phyloP scores from a whole-genome alignment of 1,284 basidiomycete genomes.

The Ceratobasidium papillatum region DNA sequence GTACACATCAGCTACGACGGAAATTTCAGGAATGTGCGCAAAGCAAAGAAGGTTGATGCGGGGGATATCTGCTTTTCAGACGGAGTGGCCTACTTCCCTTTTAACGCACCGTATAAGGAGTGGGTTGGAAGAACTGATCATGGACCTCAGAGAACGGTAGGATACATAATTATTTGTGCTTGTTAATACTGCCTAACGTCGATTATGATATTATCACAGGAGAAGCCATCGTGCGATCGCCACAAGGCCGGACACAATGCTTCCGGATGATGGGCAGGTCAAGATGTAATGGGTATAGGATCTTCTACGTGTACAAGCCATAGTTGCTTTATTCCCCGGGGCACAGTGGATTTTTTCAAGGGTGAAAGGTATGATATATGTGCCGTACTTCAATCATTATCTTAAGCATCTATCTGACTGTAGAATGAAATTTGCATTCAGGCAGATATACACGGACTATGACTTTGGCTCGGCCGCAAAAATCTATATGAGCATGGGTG shows the following conservation, averaged over 20 bases:
- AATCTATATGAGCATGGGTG: not conserved
- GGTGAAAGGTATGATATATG: slow-evolving; percentile 10
- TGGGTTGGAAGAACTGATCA: not conserved
- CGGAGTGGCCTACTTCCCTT: not conserved
- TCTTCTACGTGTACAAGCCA: slow-evolving; percentile 6
- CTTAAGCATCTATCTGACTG: not conserved
- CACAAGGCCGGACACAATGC: slow-evolving; percentile 1
- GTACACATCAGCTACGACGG: slow-evolving; percentile 4
- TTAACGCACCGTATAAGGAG: not conserved
- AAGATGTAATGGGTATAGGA: slow-evolving; percentile 14
- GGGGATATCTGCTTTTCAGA: not conserved
- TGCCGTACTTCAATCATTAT: no score
- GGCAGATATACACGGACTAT: not conserved
- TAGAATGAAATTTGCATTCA: not conserved
- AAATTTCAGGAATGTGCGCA: not conserved
- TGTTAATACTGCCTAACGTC: not conserved
- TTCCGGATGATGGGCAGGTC: not conserved
- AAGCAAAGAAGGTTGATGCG: not conserved
- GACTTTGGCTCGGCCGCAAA: not conserved
- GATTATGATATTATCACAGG: not conserved
- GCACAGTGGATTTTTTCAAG: not conserved
- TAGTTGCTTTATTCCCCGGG: not conserved
- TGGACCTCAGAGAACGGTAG: not conserved
- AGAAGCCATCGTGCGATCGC: slow-evolving; percentile 1
- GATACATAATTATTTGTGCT: not conserved